Evolutionary conservation across 768 basidiomycete genomes (phyloP).

Genomic region (Lactifluus subvellereus): DNA sequence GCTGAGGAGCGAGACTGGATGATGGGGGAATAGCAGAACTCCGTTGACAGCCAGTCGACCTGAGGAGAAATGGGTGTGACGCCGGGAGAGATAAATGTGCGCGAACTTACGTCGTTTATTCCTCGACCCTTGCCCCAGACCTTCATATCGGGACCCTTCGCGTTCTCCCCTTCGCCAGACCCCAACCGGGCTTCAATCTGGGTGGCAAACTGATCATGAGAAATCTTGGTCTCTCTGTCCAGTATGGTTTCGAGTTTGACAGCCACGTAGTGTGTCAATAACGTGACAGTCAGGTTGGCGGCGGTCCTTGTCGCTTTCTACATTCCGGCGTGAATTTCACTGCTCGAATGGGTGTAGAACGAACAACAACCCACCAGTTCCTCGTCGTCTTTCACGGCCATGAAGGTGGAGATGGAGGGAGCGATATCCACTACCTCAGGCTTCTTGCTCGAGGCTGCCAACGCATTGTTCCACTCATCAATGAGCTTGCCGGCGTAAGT

Average conservation of each 20-base stretch:
- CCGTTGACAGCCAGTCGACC: constrained; percentile 86
- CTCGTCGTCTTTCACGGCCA: constrained; percentile 87
- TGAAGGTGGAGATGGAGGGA: constrained; percentile 63
- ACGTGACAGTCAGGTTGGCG: constrained; percentile 73
- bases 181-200: constrained; percentile 88
- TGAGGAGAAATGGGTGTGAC: constrained; percentile 31
- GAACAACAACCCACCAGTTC: constrained; percentile 61
- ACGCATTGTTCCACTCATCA: constrained; percentile 73
- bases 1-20: constrained; percentile 87
- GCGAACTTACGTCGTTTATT: constrained; percentile 60
- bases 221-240: constrained; percentile 85
- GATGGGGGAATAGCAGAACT: constrained; percentile 93
- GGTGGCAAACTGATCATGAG: constrained; percentile 79
- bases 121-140: constrained; percentile 80
- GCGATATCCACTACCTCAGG: constrained; percentile 79
- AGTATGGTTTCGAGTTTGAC: constrained; percentile 85
- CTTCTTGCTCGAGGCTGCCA: constrained; percentile 49
- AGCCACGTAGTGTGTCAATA: constrained; percentile 81
- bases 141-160: constrained; percentile 86
- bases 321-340: constrained; percentile 16
- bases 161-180: constrained; percentile 64
- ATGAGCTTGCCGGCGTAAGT: constrained; percentile 78
- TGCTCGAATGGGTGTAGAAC: background rate
- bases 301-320: constrained; percentile 79
- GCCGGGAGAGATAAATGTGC: constrained; percentile 2